Base-by-base conservation (phyloP, 2,329 filamentous ascomycete species). In the Aspergillus costaricaensis region DNA sequence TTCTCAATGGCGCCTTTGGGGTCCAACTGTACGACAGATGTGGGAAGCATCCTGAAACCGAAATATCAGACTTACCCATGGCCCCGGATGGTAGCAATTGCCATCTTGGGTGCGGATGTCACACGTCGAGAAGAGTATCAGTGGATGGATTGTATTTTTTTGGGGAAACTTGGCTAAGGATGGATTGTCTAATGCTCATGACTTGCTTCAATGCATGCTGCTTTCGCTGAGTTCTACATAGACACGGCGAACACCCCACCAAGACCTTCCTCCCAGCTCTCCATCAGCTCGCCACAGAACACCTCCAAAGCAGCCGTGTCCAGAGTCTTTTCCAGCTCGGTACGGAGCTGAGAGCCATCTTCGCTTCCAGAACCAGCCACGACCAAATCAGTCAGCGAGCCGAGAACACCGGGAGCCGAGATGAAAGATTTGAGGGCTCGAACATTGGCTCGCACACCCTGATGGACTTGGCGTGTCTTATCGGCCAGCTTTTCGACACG, bases 181-280 rank as follows among this genome's bases (percentile, higher is more conserved):
- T 36, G 32, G n/a, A 32, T 30, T 27, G n/a, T 50, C 27, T 50
- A 32, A 30, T 50, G 32, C 47, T 19, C 47, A 50, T 32, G 4
- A 30, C 30, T 50, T 9, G 15, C 23, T 30, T 50, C 47, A 50
- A 30, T 17, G 23, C n/a, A 27, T 50, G 17, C 15, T n/a, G 47
- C 25, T 15, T 50, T 32, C 10, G 23, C n/a, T 19, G 47, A 25
- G 39, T 47, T 36, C 70, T 61, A 76, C 47, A 75, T 59, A 55
- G 60, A 70, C 39, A 74, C 68, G 14, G 57, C 57, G 60, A 79
- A 58, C 39, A 80, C 66, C 3, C 78, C 78, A 55, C 77, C 73
- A 23, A 81, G 69, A 5, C 72, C 77, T 57, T 80, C 78, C 51
- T 80, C 78, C 79, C 79, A 81, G 64, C 79, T 81, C 60, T 81